phyloP scores from a whole-genome alignment of 1,139 yeast species.

The Taiozyma sp. region DNA sequence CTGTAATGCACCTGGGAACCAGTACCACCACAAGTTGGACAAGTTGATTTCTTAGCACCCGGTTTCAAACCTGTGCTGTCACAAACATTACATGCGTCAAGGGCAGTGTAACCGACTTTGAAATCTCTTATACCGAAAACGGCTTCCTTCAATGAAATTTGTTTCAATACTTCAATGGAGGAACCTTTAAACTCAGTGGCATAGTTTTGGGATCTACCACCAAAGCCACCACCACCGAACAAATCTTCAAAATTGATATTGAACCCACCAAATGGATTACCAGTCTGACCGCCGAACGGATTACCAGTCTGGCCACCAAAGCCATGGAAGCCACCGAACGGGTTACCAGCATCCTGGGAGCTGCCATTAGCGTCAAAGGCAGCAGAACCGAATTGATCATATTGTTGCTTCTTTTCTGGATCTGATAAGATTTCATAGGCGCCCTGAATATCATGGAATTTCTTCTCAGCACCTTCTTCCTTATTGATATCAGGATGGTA shows the following conservation, averaged over 20 bases:
- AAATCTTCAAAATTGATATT: slow-evolving; percentile 76
- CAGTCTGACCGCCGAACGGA: slow-evolving; percentile 33
- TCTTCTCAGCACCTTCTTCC: slow-evolving; percentile 79
- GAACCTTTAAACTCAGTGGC: slow-evolving; percentile 85
- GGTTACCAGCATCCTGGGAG: slow-evolving; percentile 38
- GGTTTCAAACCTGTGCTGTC: slow-evolving; percentile 78
- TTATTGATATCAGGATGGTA: slow-evolving; percentile 96
- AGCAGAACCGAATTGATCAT: slow-evolving; percentile 85
- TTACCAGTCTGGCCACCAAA: slow-evolving; percentile 42
- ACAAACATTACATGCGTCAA: slow-evolving; percentile 77
- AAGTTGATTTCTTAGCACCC: slow-evolving; percentile 72
- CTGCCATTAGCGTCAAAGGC: slow-evolving; percentile 72
- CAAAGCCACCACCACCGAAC: slow-evolving; percentile 72
- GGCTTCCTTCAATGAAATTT: slow-evolving; percentile 79
- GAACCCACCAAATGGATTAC: slow-evolving; percentile 31
- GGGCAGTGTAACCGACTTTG: slow-evolving; percentile 63
- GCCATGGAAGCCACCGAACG: slow-evolving; percentile 40
- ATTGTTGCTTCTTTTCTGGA: slow-evolving; percentile 81
- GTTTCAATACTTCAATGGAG: slow-evolving; percentile 73
- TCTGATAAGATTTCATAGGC: slow-evolving; percentile 91
- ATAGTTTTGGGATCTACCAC: slow-evolving; percentile 32
- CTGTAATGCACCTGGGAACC: slow-evolving; percentile 84
- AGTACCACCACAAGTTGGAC: slow-evolving; percentile 87
- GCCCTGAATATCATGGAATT: slow-evolving; percentile 88
- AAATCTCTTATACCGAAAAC: slow-evolving; percentile 68